Base-by-base conservation (phyloP, 2,329 filamentous ascomycete species). In the Ascomycota sp. region DNA sequence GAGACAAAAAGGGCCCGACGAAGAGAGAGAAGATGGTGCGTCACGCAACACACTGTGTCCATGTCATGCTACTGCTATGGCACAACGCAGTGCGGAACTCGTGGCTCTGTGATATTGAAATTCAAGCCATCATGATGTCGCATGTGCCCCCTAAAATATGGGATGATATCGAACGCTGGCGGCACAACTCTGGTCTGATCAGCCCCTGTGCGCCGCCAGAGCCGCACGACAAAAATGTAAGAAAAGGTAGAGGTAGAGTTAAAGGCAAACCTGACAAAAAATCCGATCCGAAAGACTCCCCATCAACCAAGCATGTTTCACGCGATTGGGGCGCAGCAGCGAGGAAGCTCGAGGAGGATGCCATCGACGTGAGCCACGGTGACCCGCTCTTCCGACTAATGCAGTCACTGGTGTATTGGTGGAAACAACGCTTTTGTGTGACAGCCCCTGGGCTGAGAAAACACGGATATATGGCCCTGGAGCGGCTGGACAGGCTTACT, bases 71-170 rank as follows among this genome's bases (percentile, higher is more conserved):
- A 30, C 57, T 98, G 11, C 64, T 98, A 35, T 94, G 77, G 63
- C 85, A 95, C 47, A 95, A 95, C 45, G 69, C 80, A 0, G 53
- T 89, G 10, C 70, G 80, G 25, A 94, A 95, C 47, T 61, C 69
- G 0, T 95, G 86, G 75, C 55, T 83, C 13, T 80, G 80, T 40
- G 79, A 95, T 41, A 50, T 63, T 4, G 68, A 78, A 36, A 61
- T 91, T 0, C 80, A 89, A 36, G 69, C 72, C 8, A 76, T 73
- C 11, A 60, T 94, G 45, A 61, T 89, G 4, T 69, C 72, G n/a
- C 74, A 81, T 33, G 43, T 93, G 6, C 65, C 78, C 0, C 59
- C 68, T 0, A 65, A 66, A 5, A 57, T 86, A 4, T 75, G 69
- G 53, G 69, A 71, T 10, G 79, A 83, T 43, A 59, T 89, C 9